phyloP scores from a whole-genome alignment of 768 basidiomycete genomes.

The Omphalotus guepiniiformis region DNA sequence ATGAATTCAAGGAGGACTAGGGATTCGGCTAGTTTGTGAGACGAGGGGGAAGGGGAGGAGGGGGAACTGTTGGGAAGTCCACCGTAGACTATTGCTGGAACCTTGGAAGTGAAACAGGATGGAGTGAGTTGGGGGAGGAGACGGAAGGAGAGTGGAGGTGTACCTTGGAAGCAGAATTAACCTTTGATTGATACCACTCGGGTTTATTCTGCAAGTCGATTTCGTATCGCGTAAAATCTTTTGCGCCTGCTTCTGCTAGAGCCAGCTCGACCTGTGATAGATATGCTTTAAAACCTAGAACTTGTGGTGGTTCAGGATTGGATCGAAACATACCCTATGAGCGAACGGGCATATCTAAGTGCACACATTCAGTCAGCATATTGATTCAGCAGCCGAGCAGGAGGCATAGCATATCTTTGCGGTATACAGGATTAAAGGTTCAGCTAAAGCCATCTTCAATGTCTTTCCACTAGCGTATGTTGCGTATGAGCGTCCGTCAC shows the following conservation, averaged over 20 bases:
- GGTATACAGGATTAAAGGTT: conserved; percentile 6
- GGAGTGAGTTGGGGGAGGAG: background rate
- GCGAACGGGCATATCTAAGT: conserved; percentile 7
- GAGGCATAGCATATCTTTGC: background rate
- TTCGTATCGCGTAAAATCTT: conserved; percentile 5
- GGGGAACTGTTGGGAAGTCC: conserved; percentile 53
- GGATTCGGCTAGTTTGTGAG: conserved; percentile 60
- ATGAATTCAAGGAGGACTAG: conserved; percentile 64
- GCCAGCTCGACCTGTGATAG: conserved; percentile 1
- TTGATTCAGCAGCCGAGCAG: background rate
- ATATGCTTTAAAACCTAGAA: no score
- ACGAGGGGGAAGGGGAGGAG: conserved; percentile 55
- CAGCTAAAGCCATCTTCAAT: conserved; percentile 5
- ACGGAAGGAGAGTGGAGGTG: background rate
- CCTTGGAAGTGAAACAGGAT: conserved; percentile 24
- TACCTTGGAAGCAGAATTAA: conserved; percentile 7
- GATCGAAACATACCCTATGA: background rate
- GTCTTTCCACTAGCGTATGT: no score
- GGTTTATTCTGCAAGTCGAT: conserved; percentile 8
- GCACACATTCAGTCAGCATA: background rate
- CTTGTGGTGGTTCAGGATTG: background rate
- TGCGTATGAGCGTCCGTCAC: no score
- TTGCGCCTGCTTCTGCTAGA: conserved; percentile 4
- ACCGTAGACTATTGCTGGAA: conserved; percentile 59
- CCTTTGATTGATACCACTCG: conserved; percentile 6